Percentiles rank a stretch among this genome's conserved stretches.
These are phyloP conservation scores for Phycomyces nitens DNA, from an alignment of 192 early-diverging fungal genomes.

Conservation along the genomic window DNA sequence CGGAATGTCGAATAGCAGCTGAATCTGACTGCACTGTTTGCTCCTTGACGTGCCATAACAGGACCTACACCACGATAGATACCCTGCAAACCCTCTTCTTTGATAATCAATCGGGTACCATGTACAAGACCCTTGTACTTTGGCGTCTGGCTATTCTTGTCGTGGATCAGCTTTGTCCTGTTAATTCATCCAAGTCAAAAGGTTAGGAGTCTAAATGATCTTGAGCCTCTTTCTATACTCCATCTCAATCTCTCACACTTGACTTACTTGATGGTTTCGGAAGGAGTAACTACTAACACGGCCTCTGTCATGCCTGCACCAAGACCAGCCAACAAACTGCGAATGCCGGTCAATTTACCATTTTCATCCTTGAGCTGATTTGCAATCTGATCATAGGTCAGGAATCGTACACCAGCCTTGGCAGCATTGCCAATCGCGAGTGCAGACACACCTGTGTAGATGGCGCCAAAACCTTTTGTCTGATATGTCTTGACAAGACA, in stretches of 20 bases:
- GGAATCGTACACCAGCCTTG: conserved; percentile 91
- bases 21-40: conserved; percentile 92
- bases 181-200: too few species aligned
- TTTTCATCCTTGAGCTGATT: conserved; percentile 62
- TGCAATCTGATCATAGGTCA: conserved; percentile 87
- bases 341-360: conserved; percentile 64
- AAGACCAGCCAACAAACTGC: conserved; percentile 75
- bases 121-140: conserved; percentile 78
- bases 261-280: conserved; percentile 89
- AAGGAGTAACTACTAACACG: conserved; percentile 81
- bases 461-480: conserved; percentile 65
- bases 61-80: conserved; percentile 89
- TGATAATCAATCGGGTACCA: conserved; percentile 61
- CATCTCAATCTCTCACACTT: too few species aligned
- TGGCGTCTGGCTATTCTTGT: conserved; percentile 70
- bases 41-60: conserved; percentile 93
- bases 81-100: conserved; percentile 70
- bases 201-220: too few species aligned
- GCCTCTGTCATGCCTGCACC: conserved; percentile 90
- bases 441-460: conserved; percentile 88
- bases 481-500: conserved; percentile 69
- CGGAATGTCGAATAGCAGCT: conserved; percentile 80
- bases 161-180: conserved; percentile 92
- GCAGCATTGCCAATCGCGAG: conserved; percentile 88
- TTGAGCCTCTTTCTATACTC: too few species aligned